Base-by-base conservation (phyloP, 805 yeast species). In the Wickerhamiella qilinensis region DNA sequence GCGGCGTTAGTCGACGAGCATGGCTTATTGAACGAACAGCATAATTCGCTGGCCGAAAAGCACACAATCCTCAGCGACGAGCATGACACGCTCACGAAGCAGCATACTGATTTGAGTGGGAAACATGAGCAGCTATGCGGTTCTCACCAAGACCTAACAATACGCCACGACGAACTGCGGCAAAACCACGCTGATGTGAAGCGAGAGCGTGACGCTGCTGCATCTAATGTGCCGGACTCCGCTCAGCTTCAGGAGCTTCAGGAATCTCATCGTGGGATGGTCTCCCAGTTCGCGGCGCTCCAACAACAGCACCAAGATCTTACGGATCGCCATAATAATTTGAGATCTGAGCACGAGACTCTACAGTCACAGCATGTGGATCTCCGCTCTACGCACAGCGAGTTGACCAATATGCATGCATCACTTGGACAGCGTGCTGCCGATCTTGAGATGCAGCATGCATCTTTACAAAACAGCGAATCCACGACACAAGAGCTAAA, bases 401-500 rank as follows among this genome's bases (percentile, higher is more conserved):
- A 31, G 9, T n/a, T 20, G 11, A 21, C 24, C 7, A 29, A 30
- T 7, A 21, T 30, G 24, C 38, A 36, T 17, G 25, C 15, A 17
- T 17, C 14, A 15, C 35, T 36, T 16, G 7, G 16, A 29, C 30
- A 30, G 24, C 3, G 11, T 2, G 14, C 12, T 20, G 27, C 36
- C 18, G 25, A 9, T 9, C 28, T 33, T 6, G 36, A 19, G 8
- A n/a, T 27, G 7, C 28, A 20, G 15, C 36, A 33, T n/a, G 31
- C 31, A 6, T 9, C 11, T 16, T 8, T 12, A 9, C 36, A 27
- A 19, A n/a, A n/a, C n/a, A 15, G 32, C 20, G 38, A 35, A 8
- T n/a, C n/a, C n/a, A 16, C 38, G 21, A 22, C 43, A 21, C 35
- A 38, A 16, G 52, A 49, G 30, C 43, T 48, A 28, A 43, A 38